Percentiles rank a stretch among this genome's conserved stretches.
Conservation (phyloP, 2,329 filamentous ascomycete genomes). For the Elsinoe fawcettii region DNA sequence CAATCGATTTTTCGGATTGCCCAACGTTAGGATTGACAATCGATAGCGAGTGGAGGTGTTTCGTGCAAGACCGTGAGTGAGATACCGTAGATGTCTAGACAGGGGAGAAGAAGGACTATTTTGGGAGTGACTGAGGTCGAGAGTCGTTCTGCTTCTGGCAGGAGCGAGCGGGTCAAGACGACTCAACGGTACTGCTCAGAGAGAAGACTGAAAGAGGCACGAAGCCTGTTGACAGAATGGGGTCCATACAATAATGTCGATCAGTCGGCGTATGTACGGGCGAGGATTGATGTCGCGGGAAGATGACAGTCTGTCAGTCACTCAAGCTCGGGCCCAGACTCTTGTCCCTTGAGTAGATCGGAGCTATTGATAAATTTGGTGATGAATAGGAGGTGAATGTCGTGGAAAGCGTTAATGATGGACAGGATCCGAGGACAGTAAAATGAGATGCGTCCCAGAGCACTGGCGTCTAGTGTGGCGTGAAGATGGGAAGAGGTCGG, state of each 20-base stretch:
- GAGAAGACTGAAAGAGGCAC: slow-evolving; percentile 9
- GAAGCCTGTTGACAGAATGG: slow-evolving; percentile 13
- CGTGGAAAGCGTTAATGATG: not conserved
- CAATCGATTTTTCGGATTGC: slow-evolving; percentile 8
- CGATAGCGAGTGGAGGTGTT: slow-evolving; percentile 15
- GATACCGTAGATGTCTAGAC: slow-evolving; percentile 11
- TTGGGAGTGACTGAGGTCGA: not conserved
- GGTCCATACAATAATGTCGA: slow-evolving; percentile 13
- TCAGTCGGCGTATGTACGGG: slow-evolving; percentile 7
- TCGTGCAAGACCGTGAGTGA: slow-evolving; percentile 2
- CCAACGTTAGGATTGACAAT: slow-evolving; percentile 15
- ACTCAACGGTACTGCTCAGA: slow-evolving; percentile 8
- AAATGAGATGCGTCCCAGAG: slow-evolving; percentile 14
- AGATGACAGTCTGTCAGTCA: not conserved
- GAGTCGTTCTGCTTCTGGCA: slow-evolving; percentile 7
- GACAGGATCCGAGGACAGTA: slow-evolving; percentile 6
- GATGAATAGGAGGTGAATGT: not conserved
- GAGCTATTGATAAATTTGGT: slow-evolving; percentile 5
- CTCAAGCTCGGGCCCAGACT: slow-evolving; percentile 3
- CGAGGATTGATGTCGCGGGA: not conserved
- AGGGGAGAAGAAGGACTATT: slow-evolving; percentile 5
- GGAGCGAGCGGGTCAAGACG: slow-evolving; percentile 7
- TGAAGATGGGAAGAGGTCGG: slow-evolving; percentile 8
- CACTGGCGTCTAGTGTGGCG: slow-evolving; percentile 14
- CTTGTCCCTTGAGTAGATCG: not conserved